Evolutionary conservation across 805 yeast species (phyloP).

Genomic region (Wickerhamiella sergipiensis): DNA sequence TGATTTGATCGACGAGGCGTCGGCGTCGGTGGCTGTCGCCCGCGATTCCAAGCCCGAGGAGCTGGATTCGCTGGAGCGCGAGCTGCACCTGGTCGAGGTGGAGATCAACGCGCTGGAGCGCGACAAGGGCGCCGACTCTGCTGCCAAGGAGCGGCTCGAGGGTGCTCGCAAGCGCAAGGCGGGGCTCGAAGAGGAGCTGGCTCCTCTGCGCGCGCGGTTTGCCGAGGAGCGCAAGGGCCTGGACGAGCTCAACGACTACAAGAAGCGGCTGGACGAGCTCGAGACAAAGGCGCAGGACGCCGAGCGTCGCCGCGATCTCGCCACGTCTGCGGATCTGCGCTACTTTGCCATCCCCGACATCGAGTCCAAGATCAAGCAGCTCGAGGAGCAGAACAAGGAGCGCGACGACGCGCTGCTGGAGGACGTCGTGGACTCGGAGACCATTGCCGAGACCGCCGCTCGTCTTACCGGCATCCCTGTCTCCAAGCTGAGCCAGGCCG

Average conservation of each 20-base stretch:
- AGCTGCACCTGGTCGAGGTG: slow-evolving; percentile 79
- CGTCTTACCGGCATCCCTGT: slow-evolving; percentile 96
- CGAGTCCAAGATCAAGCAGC: slow-evolving; percentile 53
- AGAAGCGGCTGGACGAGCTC: slow-evolving; percentile 82
- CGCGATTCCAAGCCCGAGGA: slow-evolving; percentile 97
- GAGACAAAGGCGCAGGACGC: slow-evolving; percentile 91
- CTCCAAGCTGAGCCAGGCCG: slow-evolving; percentile 85
- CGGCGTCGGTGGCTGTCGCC: slow-evolving; percentile 95
- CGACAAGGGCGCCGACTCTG: slow-evolving; percentile 70
- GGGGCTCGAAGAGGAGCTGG: slow-evolving; percentile 68
- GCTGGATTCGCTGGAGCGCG: slow-evolving; percentile 84
- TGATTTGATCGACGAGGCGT: slow-evolving; percentile 88
- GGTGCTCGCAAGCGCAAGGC: slow-evolving; percentile 70
- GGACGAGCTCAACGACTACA: slow-evolving; percentile 77
- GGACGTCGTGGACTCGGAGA: slow-evolving; percentile 84
- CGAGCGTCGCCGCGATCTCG: slow-evolving; percentile 91
- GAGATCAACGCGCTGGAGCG: slow-evolving; percentile 95
- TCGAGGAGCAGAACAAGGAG: slow-evolving; percentile 66
- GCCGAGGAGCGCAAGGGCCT: slow-evolving; percentile 81
- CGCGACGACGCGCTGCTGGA: slow-evolving; percentile 55
- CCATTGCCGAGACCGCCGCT: slow-evolving; percentile 94
- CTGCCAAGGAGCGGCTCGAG: slow-evolving; percentile 71
- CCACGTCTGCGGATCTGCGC: slow-evolving; percentile 87
- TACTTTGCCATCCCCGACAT: slow-evolving; percentile 96
- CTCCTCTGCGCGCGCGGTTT: slow-evolving; percentile 75